Evolutionary conservation across 1,284 basidiomycete genomes (phyloP).

Genomic region (Prillingera fragicola): DNA sequence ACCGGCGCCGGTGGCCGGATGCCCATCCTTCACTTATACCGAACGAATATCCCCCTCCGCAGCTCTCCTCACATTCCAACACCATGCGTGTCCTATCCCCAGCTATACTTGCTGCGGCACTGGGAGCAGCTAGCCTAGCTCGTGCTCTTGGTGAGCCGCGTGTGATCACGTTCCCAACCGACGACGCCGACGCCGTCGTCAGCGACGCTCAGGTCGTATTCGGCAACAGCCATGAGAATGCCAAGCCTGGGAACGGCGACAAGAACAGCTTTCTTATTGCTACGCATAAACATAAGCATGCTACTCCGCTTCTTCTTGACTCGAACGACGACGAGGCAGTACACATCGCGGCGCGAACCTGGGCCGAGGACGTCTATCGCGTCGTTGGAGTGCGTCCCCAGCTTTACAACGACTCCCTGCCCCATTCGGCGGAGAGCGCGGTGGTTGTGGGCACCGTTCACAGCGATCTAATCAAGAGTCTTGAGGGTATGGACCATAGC

Average conservation of each 20-base stretch:
- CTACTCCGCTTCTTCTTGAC: slow-evolving; percentile 6
- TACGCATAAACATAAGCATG: not conserved
- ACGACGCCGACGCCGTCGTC: not conserved
- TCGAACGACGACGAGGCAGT: slow-evolving; percentile 46
- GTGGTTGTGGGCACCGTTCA: slow-evolving; percentile 63
- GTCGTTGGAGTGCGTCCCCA: slow-evolving; percentile 56
- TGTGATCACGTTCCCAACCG: slow-evolving; percentile 2
- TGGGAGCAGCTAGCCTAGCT: slow-evolving; percentile 22
- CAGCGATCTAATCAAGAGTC: slow-evolving; percentile 50
- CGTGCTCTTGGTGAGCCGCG: not conserved
- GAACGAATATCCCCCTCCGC: too few species aligned
- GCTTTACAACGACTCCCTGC: slow-evolving; percentile 31
- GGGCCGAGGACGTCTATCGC: slow-evolving; percentile 58
- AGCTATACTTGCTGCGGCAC: too few species aligned
- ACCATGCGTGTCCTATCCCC: too few species aligned
- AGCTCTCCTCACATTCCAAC: too few species aligned
- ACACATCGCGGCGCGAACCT: slow-evolving; percentile 58
- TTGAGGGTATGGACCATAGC: slow-evolving; percentile 7
- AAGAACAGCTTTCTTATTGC: not conserved
- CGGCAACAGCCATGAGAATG: too few species aligned
- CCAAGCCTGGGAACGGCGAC: slow-evolving; percentile 1
- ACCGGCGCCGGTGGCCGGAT: too few species aligned
- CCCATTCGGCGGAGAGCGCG: slow-evolving; percentile 41
- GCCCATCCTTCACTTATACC: too few species aligned
- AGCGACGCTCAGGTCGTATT: not conserved